Evolutionary conservation across 2,329 filamentous ascomycete genomes (phyloP).

Genomic region (Colletotrichum ledebouriae): DNA sequence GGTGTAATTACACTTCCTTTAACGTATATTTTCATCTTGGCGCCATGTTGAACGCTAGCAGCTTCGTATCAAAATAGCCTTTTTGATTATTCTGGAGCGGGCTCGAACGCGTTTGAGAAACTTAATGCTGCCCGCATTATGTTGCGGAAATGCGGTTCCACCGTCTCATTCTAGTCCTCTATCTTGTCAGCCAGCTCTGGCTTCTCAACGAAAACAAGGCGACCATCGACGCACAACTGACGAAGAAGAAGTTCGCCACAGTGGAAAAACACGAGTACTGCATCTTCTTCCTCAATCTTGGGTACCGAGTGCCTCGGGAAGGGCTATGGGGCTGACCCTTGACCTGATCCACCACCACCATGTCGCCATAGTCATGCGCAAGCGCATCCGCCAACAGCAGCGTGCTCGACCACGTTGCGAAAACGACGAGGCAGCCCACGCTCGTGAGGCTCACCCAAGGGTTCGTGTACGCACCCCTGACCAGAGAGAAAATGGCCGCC

Average conservation of each 20-base stretch:
- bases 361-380: background rate
- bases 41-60: too few species aligned
- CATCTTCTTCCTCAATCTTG: constrained; percentile 20
- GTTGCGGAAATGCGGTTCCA: too few species aligned
- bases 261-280: constrained; percentile 30
- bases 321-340: too few species aligned
- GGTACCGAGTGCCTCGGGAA: background rate
- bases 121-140: too few species aligned
- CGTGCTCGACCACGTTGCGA: constrained; percentile 25
- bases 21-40: too few species aligned
- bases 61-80: background rate
- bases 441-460: constrained; percentile 23
- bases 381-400: constrained; percentile 18
- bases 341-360: background rate
- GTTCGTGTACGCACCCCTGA: constrained; percentile 1
- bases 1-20: too few species aligned
- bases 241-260: constrained; percentile 19
- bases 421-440: constrained; percentile 21
- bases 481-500: constrained; percentile 9
- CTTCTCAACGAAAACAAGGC: constrained; percentile 7
- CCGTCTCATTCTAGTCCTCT: too few species aligned
- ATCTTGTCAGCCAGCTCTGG: constrained; percentile 29
- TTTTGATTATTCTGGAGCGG: too few species aligned
- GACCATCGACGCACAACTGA: constrained; percentile 25
- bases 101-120: too few species aligned